Evolutionary conservation across 148 eudicot species (phyloP), one percentile per base, ranked within the genome.

Genomic region (Persicaria tinctoria): DNA sequence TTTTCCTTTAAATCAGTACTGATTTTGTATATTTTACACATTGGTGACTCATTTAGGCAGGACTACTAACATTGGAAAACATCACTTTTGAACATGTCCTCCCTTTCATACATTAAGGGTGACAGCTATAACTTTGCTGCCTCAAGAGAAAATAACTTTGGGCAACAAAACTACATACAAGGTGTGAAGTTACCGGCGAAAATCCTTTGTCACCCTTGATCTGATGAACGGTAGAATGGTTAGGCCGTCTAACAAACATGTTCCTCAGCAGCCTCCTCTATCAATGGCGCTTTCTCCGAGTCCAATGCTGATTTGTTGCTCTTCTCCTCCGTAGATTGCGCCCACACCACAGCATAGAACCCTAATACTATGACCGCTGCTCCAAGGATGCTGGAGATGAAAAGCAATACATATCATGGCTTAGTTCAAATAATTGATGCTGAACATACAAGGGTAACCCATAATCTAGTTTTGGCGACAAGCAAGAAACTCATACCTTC

Each of bases 401-500:
- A 16, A 23, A 68, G 11, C n/a, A 38, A 1, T 63, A 53, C 57
- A 53, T 16, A 53, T 10, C 13, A 53, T 53, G 57, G n/a, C 17
- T 63, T 8, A 63, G 20, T 11, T 9, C 20, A 14, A 8, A 14
- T 63, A 63, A 63, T 32, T 32, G 41, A 71, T 17, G 54, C 74
- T 71, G 55, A 7, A 68, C 11, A 49, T 66, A 20, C 14, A 16
- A 23, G 38, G 12, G 9, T 16, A 59, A 18, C 8, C 27, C 18
- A 57, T 57, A 27, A 60, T 60, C 41, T 10, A 60, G 14, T 60
- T 23, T 27, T 27, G 45, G 68, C 23, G 68, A 60, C 70, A 38
- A 72, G 74, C 73, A 60, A 50, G 17, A 46, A 59, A 44, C 2
- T 5, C 0, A 64, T 73, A 83, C 86, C 76, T 78, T 70, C 83